Base-by-base conservation (phyloP, 75 land plant genomes). In the Sequoia sempervirens region DNA sequence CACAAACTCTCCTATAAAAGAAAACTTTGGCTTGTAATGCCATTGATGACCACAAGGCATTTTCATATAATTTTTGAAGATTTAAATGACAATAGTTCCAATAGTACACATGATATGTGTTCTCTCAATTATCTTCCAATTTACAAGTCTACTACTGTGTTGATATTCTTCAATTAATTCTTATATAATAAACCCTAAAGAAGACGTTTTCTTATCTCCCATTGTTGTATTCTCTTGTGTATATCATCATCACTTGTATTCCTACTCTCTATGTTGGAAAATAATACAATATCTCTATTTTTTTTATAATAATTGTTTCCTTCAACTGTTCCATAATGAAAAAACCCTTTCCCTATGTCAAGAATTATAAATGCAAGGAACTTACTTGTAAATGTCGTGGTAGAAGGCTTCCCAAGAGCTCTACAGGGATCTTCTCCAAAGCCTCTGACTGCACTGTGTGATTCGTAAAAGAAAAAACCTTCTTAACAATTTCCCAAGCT, bases 331-430 rank as follows among this genome's bases (percentile, higher is more conserved):
- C 34, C 73, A 69, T 50, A 50, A 50, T 50, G 52, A 50, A 32
- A 30, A 69, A 69, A 69, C 73, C 32, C 0, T 69, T 69, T 61
- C 15, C 36, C 73, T 2, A 9, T 30, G 32, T 69, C 73, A 69
- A 69, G 66, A 56, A 68, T 66, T 66, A 2, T 54, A 66, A 75
- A 41, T 38, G 14, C 18, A 38, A n/a, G 38, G 9, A 82, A 83
- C 87, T 2, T 43, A 93, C 96, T 85, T 94, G 90, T 23, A 92
- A 85, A 80, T 94, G 96, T 1, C 96, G 94, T 50, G 96, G 96
- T 36, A 94, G 94, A 75, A 94, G 90, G 69, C 87, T 91, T 34
- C 84, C 90, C 69, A 94, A 37, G 18, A 94, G 91, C 66, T 93
- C 94, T 80, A 94, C 90, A 53, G 96, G 94, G 74, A 92, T 85